Percentiles rank a stretch among this genome's conserved stretches.
Conservation (phyloP, 2,329 filamentous ascomycete species). For the Neonectria punicea region DNA sequence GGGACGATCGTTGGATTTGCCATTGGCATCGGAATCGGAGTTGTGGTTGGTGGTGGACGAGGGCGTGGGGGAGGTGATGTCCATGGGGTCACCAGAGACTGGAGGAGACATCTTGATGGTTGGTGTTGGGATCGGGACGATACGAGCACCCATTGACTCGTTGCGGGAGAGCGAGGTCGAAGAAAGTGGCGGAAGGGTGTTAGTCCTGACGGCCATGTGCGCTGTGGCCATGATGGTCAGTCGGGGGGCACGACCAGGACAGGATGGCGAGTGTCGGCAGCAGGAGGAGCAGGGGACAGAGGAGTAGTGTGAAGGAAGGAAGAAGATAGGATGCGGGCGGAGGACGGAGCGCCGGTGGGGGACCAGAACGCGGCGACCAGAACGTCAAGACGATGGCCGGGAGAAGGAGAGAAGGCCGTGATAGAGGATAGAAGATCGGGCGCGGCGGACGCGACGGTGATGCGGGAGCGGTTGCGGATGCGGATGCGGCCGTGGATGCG, state of each 20-base stretch:
- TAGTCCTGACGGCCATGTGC: conserved; percentile 65
- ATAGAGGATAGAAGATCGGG: conserved; percentile 29
- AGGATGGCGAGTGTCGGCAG: conserved; percentile 25
- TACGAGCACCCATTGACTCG: conserved; percentile 62
- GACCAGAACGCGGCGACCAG: conserved; percentile 33
- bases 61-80: conserved; percentile 65
- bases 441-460: conserved; percentile 18
- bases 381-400: conserved; percentile 35
- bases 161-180: conserved; percentile 52
- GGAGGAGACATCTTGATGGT: conserved; percentile 69
- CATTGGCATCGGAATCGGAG: conserved; percentile 55
- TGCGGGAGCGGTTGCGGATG: conserved; percentile 34
- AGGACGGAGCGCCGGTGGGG: conserved; percentile 27
- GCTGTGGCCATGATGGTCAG: conserved; percentile 50
- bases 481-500: conserved; percentile 28
- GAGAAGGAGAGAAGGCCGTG: conserved; percentile 26
- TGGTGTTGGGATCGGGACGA: conserved; percentile 67
- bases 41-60: conserved; percentile 57
- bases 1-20: conserved; percentile 48
- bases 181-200: conserved; percentile 58
- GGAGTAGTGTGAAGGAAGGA: conserved; percentile 31
- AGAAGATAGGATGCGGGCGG: conserved; percentile 28
- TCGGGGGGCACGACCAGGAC: conserved; percentile 31
- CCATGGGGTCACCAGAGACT: conserved; percentile 69
- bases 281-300: conserved; percentile 24